A percentile compares a stretch with the other conserved stretches of the same genome.
These are phyloP conservation scores for Rhexocercosporidium sp. DNA, from an alignment of 2,329 filamentous ascomycete species.

Conservation along the genomic window DNA sequence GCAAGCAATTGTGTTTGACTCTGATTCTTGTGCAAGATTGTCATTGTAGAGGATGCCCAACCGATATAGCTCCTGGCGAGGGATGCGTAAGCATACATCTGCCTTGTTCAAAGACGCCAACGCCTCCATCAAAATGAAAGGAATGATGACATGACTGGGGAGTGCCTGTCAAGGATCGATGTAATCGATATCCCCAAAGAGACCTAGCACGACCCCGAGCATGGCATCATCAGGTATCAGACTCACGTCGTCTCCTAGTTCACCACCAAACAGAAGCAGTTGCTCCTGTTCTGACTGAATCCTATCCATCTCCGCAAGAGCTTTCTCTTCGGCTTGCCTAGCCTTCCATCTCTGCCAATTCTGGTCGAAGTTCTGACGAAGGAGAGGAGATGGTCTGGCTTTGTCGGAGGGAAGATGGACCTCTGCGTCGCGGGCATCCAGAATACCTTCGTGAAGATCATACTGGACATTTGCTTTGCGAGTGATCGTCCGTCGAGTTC, in stretches of 20 bases:
- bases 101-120: conserved; percentile 21
- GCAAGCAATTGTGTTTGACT: conserved; percentile 23
- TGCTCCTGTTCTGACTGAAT: conserved; percentile 37
- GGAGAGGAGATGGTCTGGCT: conserved; percentile 37
- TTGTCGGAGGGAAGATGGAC: conserved; percentile 37
- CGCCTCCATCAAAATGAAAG: conserved; percentile 17
- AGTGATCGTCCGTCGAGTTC: conserved; percentile 38
- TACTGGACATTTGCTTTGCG: conserved; percentile 34
- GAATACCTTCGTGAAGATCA: conserved; percentile 36
- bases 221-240: conserved; percentile 38
- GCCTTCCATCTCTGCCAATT: conserved; percentile 42
- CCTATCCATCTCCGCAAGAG: conserved; percentile 33
- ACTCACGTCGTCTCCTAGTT: conserved; percentile 41
- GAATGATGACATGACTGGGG: conserved; percentile 22
- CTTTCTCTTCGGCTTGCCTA: conserved; percentile 37
- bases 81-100: conserved; percentile 39
- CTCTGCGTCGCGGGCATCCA: conserved; percentile 35
- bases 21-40: conserved; percentile 19
- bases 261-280: conserved; percentile 39
- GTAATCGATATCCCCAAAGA: conserved; percentile 43
- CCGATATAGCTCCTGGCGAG: conserved; percentile 34
- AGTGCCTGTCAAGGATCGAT: conserved; percentile 38
- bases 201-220: conserved; percentile 40
- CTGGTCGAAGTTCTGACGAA: conserved; percentile 41
- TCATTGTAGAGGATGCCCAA: conserved; percentile 34